Conservation (phyloP, 495 filamentous ascomycete species). For the Neurospora africana region DNA sequence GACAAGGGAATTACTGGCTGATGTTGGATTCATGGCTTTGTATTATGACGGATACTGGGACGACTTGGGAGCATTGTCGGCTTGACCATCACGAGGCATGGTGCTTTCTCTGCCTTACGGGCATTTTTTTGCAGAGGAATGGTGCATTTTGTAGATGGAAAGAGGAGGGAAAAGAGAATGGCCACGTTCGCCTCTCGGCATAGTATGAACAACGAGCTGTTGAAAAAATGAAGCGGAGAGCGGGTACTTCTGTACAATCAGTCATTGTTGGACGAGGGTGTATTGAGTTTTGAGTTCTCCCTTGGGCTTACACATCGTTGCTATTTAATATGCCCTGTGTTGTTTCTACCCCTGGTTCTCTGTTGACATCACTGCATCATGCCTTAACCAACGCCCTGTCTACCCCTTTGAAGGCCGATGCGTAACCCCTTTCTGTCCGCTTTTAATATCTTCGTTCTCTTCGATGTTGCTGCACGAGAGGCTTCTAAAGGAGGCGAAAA, state of each 20-base stretch:
- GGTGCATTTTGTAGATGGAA: neutral
- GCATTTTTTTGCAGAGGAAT: neutral
- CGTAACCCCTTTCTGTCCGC: neutral
- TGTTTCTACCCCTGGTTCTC: neutral
- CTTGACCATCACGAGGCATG: neutral
- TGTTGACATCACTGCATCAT: neutral
- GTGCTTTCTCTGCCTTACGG: neutral
- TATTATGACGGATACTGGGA: neutral
- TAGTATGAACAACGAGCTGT: neutral
- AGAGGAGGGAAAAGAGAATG: neutral
- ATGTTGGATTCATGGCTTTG: neutral
- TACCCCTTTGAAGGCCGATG: neutral
- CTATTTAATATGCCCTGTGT: neutral
- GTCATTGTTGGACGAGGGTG: neutral
- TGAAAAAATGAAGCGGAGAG: neutral
- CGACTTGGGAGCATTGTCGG: neutral
- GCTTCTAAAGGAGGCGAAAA: neutral
- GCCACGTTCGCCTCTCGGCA: neutral
- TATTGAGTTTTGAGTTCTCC: neutral
- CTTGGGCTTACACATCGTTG: neutral
- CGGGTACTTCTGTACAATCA: neutral
- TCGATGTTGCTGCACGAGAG: neutral
- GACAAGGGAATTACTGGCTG: neutral
- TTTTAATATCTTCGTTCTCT: neutral
- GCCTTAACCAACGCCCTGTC: neutral